phyloP scores from a whole-genome alignment of 106 monocot species.

The Dendrobium catenatum region DNA sequence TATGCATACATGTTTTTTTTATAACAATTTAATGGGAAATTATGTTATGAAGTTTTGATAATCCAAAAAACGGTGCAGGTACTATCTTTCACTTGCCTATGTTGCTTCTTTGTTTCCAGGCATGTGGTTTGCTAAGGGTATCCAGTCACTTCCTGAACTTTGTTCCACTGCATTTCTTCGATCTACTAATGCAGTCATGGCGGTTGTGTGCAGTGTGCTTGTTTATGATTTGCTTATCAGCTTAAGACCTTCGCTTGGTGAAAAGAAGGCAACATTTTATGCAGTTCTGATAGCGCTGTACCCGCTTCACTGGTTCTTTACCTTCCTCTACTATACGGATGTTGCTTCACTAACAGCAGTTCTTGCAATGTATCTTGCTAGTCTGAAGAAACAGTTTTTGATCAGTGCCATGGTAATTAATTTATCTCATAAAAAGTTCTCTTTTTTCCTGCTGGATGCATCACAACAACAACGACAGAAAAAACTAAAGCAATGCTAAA shows the following conservation, averaged over 20 bases:
- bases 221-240: conserved; percentile 60
- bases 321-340: conserved; percentile 95
- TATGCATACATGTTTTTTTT: background rate
- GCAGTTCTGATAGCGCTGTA: conserved; percentile 57
- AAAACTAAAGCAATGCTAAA: background rate
- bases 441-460: conserved; percentile 1
- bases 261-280: conserved; percentile 45
- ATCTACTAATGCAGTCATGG: conserved; percentile 62
- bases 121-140: conserved; percentile 33
- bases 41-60: conserved; percentile 21
- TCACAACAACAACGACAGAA: background rate
- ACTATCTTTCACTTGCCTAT: conserved; percentile 74
- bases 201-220: conserved; percentile 67
- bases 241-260: conserved; percentile 47
- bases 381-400: conserved; percentile 59
- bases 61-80: conserved; percentile 53
- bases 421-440: background rate
- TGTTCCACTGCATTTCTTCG: conserved; percentile 73
- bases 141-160: conserved; percentile 33
- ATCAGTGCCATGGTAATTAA: conserved; percentile 63
- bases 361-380: conserved; percentile 75
- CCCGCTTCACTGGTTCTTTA: conserved; percentile 94
- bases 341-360: conserved; percentile 78
- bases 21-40: background rate
- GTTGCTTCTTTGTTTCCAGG: conserved; percentile 70